Conservation (phyloP, 2,329 filamentous ascomycete species). For the Epichloe elymi region DNA sequence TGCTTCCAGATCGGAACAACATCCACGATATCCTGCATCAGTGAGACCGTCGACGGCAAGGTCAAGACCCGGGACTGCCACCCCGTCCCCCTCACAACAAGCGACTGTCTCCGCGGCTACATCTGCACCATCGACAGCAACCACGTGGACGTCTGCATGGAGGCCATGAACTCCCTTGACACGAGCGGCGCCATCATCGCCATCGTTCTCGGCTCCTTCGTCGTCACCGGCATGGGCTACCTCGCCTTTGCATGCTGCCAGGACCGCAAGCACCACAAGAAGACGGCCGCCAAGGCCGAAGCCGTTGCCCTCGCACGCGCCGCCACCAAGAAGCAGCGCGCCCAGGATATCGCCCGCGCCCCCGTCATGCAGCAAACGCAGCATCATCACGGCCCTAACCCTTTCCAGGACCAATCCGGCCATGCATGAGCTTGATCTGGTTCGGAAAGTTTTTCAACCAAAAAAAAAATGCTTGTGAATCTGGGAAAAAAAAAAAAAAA, state of each 20-base stretch:
- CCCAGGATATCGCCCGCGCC: slow-evolving; percentile 16
- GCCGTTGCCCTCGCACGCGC: slow-evolving; percentile 36
- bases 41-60: slow-evolving; percentile 22
- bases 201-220: slow-evolving; percentile 30
- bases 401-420: slow-evolving; percentile 23
- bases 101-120: slow-evolving; percentile 29
- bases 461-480: too few relatives aligned
- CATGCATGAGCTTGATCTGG: neutral
- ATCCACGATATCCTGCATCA: slow-evolving; percentile 25
- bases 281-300: slow-evolving; percentile 32
- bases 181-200: slow-evolving; percentile 33
- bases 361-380: slow-evolving; percentile 24
- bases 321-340: slow-evolving; percentile 30
- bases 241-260: slow-evolving; percentile 39
- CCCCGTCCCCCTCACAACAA: slow-evolving; percentile 19
- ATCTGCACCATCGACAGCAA: slow-evolving; percentile 29
- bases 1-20: slow-evolving; percentile 23
- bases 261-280: slow-evolving; percentile 32
- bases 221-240: slow-evolving; percentile 23
- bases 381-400: slow-evolving; percentile 15
- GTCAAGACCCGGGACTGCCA: slow-evolving; percentile 27
- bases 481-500: too few relatives aligned
- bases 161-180: slow-evolving; percentile 25
- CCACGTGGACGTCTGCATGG: slow-evolving; percentile 28
- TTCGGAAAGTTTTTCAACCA: neutral